Conservation (phyloP, 202 grass and related monocot species). For the Hordeum pubiflorum region DNA sequence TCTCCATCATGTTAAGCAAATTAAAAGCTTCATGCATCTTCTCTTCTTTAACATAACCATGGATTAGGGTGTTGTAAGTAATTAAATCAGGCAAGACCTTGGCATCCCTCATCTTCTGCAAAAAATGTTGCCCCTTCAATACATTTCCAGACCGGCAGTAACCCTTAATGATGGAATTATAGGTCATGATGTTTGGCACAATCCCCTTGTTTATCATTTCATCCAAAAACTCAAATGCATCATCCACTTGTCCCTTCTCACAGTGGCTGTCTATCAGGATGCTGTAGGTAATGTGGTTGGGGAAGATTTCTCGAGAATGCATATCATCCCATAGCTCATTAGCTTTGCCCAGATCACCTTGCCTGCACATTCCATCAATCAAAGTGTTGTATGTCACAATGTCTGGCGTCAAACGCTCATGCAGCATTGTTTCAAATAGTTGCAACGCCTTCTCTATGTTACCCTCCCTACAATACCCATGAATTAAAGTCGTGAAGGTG, state of each 20-base stretch:
- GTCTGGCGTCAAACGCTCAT: slow-evolving; percentile 60
- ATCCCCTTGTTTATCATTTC: slow-evolving; percentile 71
- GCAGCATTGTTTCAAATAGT: slow-evolving; percentile 55
- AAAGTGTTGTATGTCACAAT: slow-evolving; percentile 91
- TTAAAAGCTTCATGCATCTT: slow-evolving; percentile 58
- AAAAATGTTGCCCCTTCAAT: slow-evolving; percentile 56
- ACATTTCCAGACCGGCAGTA: slow-evolving; percentile 63
- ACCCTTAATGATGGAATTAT: slow-evolving; percentile 88
- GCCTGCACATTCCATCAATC: slow-evolving; percentile 84
- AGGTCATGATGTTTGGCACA: slow-evolving; percentile 71
- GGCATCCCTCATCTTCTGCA: slow-evolving; percentile 51
- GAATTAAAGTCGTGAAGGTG: slow-evolving; percentile 85
- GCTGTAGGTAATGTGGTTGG: slow-evolving; percentile 69
- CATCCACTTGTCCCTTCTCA: slow-evolving; percentile 60
- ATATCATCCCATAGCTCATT: slow-evolving; percentile 87
- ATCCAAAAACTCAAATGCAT: slow-evolving; percentile 54
- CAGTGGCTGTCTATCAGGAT: slow-evolving; percentile 78
- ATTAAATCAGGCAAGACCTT: slow-evolving; percentile 63
- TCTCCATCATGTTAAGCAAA: slow-evolving; percentile 75
- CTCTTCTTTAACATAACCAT: slow-evolving; percentile 81
- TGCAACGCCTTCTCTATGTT: slow-evolving; percentile 43
- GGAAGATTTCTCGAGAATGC: slow-evolving; percentile 59
- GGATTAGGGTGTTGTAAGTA: slow-evolving; percentile 78
- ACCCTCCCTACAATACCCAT: slow-evolving; percentile 67
- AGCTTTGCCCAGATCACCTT: slow-evolving; percentile 71